Base-by-base conservation (phyloP, 495 filamentous ascomycete genomes). In the Penicillium longicatenatum region DNA sequence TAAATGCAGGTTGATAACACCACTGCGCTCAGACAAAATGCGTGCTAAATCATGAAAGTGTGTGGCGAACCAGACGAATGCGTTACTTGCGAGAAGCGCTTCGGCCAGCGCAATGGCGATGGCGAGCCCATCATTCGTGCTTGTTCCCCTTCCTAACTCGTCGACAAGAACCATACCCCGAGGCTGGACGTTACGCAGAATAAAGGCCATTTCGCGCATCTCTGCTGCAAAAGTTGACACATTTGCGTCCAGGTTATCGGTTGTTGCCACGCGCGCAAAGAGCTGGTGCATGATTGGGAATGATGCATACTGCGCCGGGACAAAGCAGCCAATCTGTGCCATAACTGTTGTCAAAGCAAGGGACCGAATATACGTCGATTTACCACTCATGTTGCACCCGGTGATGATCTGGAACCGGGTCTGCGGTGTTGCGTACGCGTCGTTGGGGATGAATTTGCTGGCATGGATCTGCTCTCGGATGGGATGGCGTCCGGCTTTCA, bases 341-440 rank as follows among this genome's bases (percentile, higher is more conserved):
- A 98, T 94, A 48, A 98, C 82, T 26, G 87, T 82, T 69, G 93
- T 86, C 10, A 98, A 76, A 17, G 93, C 91, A 41, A 97, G 77
- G 7, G 86, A 88, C 57, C 91, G 86, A 66, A 98, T 96, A 74
- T 95, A 98, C 0, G 93, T 98, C 58, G 91, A 91, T 68, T 97
- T 97, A n/a, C 94, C 94, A 64, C 91, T 95, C 95, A 97, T 98
- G 70, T 98, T 98, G 71, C 91, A 94, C 41, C 94, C 94, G 6
- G 94, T 97, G 66, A 98, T 88, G 58, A 98, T 90, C 58, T 96
- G 91, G 70, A 97, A 93, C 8, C 93, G 85, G 31, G 81, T 82
- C 55, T 90, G 85, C 26, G 86, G 75, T 19, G 85, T 87, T 33
- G 91, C 91, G 64, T 91, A 97, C 43, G 89, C 90, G 54, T 97